Percentiles rank a stretch among this genome's conserved stretches.
Conservation (phyloP, 2,329 filamentous ascomycete species). For the Neoarthrinium moseri region DNA sequence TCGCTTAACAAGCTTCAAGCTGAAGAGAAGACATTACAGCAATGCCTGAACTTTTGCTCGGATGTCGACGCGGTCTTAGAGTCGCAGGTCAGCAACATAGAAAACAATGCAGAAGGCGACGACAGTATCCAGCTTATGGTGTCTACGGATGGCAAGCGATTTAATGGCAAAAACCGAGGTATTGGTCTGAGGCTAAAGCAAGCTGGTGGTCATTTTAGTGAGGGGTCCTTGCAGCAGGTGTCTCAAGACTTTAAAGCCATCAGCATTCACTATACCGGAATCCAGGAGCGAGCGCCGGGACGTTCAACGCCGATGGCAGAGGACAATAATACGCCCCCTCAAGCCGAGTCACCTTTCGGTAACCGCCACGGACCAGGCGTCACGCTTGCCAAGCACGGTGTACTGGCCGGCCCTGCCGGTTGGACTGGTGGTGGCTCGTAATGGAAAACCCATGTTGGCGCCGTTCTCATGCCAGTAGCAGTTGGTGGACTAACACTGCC, state of each 20-base stretch:
- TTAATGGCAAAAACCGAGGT: slow-evolving; percentile 5
- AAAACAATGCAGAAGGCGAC: slow-evolving; percentile 4
- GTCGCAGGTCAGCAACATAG: slow-evolving; percentile 7
- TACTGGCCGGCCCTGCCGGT: too few relatives aligned
- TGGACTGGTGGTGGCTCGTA: too few relatives aligned
- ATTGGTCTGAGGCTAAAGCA: neutral
- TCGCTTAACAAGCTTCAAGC: neutral
- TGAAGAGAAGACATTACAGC: slow-evolving; percentile 1
- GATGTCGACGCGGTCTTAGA: slow-evolving; percentile 6
- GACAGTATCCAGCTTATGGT: slow-evolving; percentile 7
- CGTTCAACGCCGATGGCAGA: neutral
- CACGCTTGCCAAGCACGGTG: neutral
- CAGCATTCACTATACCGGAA: neutral
- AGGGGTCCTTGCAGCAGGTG: slow-evolving; percentile 3
- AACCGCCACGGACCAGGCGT: slow-evolving; percentile 3
- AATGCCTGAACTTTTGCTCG: slow-evolving; percentile 3
- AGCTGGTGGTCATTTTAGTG: slow-evolving; percentile 5
- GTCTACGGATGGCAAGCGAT: slow-evolving; percentile 3
- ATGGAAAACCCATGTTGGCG: too few relatives aligned
- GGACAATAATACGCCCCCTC: neutral
- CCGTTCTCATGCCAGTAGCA: too few relatives aligned
- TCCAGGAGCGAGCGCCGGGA: neutral
- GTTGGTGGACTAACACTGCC: too few relatives aligned
- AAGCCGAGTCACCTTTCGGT: neutral
- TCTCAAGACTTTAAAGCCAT: slow-evolving; percentile 1